Conservation (phyloP, 345 rosid species). For the Eucalyptus tenuipes region DNA sequence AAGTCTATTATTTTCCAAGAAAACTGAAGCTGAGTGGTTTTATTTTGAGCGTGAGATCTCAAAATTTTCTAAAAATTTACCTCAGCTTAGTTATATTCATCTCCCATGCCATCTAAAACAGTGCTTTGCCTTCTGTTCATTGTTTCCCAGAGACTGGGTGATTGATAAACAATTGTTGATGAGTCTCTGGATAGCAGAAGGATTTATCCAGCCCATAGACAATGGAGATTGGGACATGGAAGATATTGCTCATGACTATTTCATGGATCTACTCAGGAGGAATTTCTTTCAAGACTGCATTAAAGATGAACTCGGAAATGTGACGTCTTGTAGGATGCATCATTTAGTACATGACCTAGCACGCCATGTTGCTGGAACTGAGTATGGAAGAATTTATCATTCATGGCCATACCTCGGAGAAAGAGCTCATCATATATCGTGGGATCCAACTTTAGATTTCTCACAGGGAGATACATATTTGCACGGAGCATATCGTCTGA, state of each 20-base stretch:
- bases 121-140: background rate
- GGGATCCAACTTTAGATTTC: too few species aligned
- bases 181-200: conserved; percentile 4
- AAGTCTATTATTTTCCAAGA: background rate
- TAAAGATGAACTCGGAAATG: background rate
- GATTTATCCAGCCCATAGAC: background rate
- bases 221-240: background rate
- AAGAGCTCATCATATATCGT: fast-evolving
- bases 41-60: too few species aligned
- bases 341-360: fast-evolving
- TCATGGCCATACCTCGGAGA: too few species aligned
- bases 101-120: conserved; percentile 1
- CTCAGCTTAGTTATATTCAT: conserved; percentile 3
- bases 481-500: fast-evolving
- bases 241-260: background rate
- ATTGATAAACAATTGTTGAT: background rate
- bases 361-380: fast-evolving
- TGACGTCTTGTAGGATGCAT: background rate
- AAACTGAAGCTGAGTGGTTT: conserved; percentile 1
- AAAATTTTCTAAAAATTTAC: too few species aligned
- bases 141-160: background rate
- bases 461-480: fast-evolving
- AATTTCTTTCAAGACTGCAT: background rate
- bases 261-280: background rate
- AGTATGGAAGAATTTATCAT: too few species aligned